phyloP scores from a whole-genome alignment of 139 green algal genomes.

The Coelastrella sp. region DNA sequence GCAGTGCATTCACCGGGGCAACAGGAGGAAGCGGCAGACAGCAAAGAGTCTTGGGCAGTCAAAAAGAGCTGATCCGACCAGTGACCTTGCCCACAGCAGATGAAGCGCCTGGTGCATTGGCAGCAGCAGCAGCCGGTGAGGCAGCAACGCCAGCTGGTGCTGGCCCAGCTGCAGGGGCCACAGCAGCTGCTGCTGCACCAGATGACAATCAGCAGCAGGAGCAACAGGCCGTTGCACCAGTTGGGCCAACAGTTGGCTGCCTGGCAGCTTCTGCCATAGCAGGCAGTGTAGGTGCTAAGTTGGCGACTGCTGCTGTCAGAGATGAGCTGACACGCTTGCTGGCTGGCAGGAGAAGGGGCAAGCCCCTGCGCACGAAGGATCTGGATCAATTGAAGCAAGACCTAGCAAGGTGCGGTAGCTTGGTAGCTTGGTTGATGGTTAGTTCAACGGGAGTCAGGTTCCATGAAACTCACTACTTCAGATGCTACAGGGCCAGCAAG shows the following conservation, averaged over 20 bases:
- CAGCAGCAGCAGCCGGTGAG: background rate
- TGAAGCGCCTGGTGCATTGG: background rate
- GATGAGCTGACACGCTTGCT: background rate
- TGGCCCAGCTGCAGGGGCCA: background rate
- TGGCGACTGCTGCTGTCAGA: background rate
- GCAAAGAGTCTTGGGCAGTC: background rate
- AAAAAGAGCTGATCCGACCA: background rate
- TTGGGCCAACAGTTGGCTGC: background rate
- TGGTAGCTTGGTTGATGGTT: too few relatives aligned
- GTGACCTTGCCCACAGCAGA: background rate
- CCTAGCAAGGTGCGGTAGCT: background rate
- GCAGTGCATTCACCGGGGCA: background rate
- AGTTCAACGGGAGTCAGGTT: too few relatives aligned
- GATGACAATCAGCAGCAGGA: too few relatives aligned
- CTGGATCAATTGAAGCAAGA: background rate
- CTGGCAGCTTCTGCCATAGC: background rate
- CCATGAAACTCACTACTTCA: too few relatives aligned
- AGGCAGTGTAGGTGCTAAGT: background rate
- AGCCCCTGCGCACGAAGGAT: background rate
- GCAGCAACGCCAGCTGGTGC: background rate
- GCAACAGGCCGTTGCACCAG: background rate
- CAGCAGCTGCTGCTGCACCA: too few relatives aligned
- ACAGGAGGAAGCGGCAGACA: background rate
- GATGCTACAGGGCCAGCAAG: too few relatives aligned
- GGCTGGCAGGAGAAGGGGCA: background rate